Evolutionary conservation across 139 green algal genomes (phyloP).

Genomic region (Haematococcus sp.): DNA sequence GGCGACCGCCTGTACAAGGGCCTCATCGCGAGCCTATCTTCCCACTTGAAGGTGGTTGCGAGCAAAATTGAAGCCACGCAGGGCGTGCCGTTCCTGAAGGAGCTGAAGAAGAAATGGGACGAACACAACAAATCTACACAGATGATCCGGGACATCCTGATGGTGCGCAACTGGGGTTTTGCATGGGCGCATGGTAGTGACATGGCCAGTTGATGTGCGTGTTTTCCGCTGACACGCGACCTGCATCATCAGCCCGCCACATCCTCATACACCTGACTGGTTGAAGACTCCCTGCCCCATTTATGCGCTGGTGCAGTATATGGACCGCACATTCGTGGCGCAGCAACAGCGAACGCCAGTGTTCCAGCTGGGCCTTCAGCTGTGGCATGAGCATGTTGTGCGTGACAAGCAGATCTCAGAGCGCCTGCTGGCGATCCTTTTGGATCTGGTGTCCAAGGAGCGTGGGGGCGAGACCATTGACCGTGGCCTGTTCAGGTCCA

Average conservation of each 20-base stretch:
- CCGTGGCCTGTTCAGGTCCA: slow-evolving; percentile 68
- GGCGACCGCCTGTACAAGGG: slow-evolving; percentile 90
- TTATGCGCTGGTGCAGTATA: slow-evolving; percentile 70
- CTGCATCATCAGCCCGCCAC: too few species aligned
- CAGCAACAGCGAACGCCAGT: slow-evolving; percentile 88
- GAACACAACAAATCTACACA: slow-evolving; percentile 92
- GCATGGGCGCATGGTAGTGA: not conserved
- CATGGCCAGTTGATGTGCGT: too few species aligned
- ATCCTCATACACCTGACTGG: too few species aligned
- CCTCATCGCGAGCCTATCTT: slow-evolving; percentile 69
- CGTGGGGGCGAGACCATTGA: slow-evolving; percentile 86
- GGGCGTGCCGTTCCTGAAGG: slow-evolving; percentile 79
- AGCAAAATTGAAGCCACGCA: slow-evolving; percentile 65
- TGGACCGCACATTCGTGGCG: slow-evolving; percentile 96
- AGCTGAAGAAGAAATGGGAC: slow-evolving; percentile 85
- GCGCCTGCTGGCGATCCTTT: slow-evolving; percentile 71
- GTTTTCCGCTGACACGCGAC: too few species aligned
- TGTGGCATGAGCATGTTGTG: slow-evolving; percentile 91
- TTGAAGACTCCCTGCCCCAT: too few species aligned
- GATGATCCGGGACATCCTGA: slow-evolving; percentile 98
- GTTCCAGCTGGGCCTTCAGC: slow-evolving; percentile 87
- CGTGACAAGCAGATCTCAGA: slow-evolving; percentile 62
- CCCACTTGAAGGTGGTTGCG: slow-evolving; percentile 75
- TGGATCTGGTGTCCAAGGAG: slow-evolving; percentile 72
- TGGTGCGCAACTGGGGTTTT: slow-evolving; percentile 54